Conservation (phyloP, 1,284 basidiomycete genomes). For the Cryptococcus maquisensis region DNA sequence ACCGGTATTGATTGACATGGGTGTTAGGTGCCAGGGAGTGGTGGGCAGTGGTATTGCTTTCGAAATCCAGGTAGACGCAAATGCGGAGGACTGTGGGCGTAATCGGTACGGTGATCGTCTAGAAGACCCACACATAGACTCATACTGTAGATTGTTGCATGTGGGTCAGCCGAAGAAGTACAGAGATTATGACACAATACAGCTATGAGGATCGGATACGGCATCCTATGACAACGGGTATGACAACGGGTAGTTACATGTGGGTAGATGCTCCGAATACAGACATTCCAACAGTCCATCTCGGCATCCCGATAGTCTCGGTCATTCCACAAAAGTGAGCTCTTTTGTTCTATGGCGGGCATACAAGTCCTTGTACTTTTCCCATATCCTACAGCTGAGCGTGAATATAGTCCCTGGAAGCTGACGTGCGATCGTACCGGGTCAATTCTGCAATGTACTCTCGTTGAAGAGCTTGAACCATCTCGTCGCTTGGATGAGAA, state of each 20-base stretch:
- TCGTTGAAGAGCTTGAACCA: conserved; percentile 73
- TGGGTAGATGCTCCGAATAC: background rate
- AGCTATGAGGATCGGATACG: background rate
- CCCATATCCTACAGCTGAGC: conserved; percentile 72
- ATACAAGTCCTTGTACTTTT: conserved; percentile 70
- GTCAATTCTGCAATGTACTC: conserved; percentile 88
- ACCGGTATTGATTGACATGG: no score
- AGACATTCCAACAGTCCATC: background rate
- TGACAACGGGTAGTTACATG: background rate
- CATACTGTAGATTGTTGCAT: no score
- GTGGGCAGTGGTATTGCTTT: no score
- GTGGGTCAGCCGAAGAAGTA: no score
- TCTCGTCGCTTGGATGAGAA: conserved; percentile 74
- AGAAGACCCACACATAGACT: no score
- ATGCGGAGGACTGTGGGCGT: no score
- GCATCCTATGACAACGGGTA: background rate
- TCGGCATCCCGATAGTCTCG: background rate
- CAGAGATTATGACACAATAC: background rate
- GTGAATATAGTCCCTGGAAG: background rate
- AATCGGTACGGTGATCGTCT: no score
- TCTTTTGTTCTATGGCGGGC: conserved; percentile 49
- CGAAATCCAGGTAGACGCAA: no score
- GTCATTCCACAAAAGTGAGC: conserved; percentile 44
- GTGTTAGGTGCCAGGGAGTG: no score
- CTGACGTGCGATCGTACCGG: conserved; percentile 54